phyloP scores from a whole-genome alignment of 306 rosid species.

The Echinosophora koreensis region DNA sequence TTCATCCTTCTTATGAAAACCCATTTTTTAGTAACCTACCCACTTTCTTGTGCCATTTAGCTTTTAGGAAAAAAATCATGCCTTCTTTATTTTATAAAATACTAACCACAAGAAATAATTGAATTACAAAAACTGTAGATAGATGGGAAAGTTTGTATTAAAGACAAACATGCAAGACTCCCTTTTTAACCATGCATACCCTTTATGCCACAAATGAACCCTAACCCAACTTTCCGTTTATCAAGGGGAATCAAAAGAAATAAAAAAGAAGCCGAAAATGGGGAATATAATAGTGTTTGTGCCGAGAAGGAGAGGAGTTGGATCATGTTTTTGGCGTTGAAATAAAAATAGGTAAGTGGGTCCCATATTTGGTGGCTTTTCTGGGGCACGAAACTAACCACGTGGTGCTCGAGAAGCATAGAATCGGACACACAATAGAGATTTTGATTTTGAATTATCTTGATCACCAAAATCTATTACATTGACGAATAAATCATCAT shows the following conservation, averaged over 20 bases:
- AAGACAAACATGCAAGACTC: not conserved
- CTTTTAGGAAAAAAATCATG: not conserved
- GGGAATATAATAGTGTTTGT: not conserved
- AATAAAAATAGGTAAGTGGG: conserved; percentile 47
- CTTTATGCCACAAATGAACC: not conserved
- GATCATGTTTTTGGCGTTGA: conserved; percentile 64
- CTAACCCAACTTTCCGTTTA: conserved; percentile 7
- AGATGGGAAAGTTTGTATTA: not conserved
- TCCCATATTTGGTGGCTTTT: conserved; percentile 53
- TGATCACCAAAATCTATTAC: no score
- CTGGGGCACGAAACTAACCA: conserved; percentile 66
- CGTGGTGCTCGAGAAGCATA: conserved; percentile 71
- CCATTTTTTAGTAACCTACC: not conserved
- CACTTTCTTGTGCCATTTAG: not conserved
- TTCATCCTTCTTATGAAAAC: not conserved
- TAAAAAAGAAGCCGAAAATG: not conserved
- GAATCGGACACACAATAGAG: conserved; percentile 45
- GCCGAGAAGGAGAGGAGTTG: not conserved
- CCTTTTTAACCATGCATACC: not conserved
- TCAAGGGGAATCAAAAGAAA: not conserved
- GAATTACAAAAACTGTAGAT: not conserved
- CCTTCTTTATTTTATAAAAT: not conserved
- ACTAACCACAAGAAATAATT: not conserved
- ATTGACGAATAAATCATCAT: no score
- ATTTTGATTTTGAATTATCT: no score